These are phyloP conservation scores for Pseudogymnoascus sp. DNA, from an alignment of 2,329 filamentous ascomycete genomes.

Conservation along the genomic window DNA sequence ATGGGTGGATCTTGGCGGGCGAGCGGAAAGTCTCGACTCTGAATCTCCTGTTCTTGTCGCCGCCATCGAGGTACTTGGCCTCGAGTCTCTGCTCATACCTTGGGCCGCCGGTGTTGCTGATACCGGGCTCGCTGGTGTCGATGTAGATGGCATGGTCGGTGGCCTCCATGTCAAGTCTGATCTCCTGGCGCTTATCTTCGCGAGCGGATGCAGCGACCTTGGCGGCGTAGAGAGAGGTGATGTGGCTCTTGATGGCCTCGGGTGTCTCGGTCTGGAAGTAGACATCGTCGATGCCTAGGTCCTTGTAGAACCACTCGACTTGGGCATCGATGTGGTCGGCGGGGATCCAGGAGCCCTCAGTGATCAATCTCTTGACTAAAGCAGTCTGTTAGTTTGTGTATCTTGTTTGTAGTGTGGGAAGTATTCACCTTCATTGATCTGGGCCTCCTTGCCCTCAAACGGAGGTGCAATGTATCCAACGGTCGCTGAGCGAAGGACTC, in stretches of 20 bases:
- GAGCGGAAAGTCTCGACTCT: constrained; percentile 97
- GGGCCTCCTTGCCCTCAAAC: constrained; percentile 85
- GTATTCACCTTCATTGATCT: constrained; percentile 51
- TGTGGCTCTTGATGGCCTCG: constrained; percentile 83
- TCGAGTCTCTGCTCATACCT: constrained; percentile 90
- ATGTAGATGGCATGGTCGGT: constrained; percentile 96
- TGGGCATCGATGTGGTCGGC: constrained; percentile 74
- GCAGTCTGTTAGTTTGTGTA: neutral
- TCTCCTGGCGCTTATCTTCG: constrained; percentile 89
- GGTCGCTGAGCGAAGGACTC: constrained; percentile 77
- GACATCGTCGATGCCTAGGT: constrained; percentile 95
- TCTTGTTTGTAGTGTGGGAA: neutral
- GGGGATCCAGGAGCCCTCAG: constrained; percentile 79
- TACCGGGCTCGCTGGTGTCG: constrained; percentile 87
- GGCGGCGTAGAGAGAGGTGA: constrained; percentile 92
- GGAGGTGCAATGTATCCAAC: constrained; percentile 92
- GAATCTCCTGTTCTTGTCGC: constrained; percentile 63
- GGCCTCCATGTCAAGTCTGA: constrained; percentile 91
- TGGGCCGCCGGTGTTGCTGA: constrained; percentile 70
- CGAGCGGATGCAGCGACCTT: constrained; percentile 91
- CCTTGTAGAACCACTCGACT: constrained; percentile 94
- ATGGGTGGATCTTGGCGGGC: constrained; percentile 63
- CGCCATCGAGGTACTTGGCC: constrained; percentile 86
- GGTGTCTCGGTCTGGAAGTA: constrained; percentile 90
- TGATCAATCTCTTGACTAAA: constrained; percentile 71